These are phyloP conservation scores for Vishniacozyma victoriae DNA, from an alignment of 768 basidiomycete species.

Conservation along the genomic window DNA sequence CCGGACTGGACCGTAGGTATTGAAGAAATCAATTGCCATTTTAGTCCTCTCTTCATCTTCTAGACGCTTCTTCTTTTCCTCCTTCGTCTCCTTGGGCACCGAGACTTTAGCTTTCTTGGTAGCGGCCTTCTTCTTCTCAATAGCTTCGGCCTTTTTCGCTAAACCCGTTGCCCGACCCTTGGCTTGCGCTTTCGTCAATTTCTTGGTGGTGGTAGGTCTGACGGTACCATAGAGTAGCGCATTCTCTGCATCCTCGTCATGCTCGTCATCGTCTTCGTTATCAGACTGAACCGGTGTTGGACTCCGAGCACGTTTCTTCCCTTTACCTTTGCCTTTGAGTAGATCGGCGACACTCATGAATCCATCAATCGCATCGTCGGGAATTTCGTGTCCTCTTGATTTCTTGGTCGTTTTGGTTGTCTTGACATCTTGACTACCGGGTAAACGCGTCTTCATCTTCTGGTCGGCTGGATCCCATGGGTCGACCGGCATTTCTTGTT, in stretches of 20 bases:
- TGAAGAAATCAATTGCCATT: constrained; percentile 31
- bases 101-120: background rate
- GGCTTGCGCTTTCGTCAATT: background rate
- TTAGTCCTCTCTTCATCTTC: background rate
- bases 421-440: constrained; percentile 5
- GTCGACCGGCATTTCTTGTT: constrained; percentile 76
- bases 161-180: background rate
- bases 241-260: constrained; percentile 13
- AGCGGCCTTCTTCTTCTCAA: background rate
- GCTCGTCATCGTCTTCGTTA: constrained; percentile 7
- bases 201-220: background rate
- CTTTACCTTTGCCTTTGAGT: constrained; percentile 14
- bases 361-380: constrained; percentile 39
- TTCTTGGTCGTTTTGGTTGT: background rate
- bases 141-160: background rate
- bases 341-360: constrained; percentile 40
- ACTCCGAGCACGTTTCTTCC: background rate
- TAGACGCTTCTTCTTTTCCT: constrained; percentile 11
- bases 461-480: constrained; percentile 39
- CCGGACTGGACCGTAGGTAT: constrained; percentile 13
- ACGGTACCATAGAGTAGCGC: constrained; percentile 5
- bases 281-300: constrained; percentile 2
- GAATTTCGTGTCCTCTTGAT: constrained; percentile 38
- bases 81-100: constrained; percentile 1
- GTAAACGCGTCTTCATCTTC: constrained; percentile 18